A percentile compares a stretch with the other conserved stretches of the same genome.
phyloP scores from a whole-genome alignment of 768 basidiomycete genomes.

The Pulveroboletus sp. region DNA sequence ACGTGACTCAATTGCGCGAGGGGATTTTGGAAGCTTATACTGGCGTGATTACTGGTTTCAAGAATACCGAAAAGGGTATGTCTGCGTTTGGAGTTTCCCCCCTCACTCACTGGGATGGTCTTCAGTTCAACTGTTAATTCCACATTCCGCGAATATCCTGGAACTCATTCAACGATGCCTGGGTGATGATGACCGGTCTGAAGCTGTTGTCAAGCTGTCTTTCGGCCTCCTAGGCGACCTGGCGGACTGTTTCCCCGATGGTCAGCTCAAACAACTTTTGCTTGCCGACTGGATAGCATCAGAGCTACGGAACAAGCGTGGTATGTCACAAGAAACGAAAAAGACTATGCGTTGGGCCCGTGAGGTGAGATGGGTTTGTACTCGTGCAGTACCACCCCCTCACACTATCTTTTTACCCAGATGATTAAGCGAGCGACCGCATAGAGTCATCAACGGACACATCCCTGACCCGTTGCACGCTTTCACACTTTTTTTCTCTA shows the following conservation, averaged over 20 bases:
- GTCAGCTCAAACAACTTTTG: conserved; percentile 77
- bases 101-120: conserved; percentile 1
- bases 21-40: conserved; percentile 97
- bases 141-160: conserved; percentile 71
- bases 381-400: neutral
- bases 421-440: conserved; percentile 79
- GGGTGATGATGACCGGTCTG: conserved; percentile 80
- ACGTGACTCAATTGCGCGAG: conserved; percentile 85
- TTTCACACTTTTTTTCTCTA: conserved; percentile 31
- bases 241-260: conserved; percentile 80
- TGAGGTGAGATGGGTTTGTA: conserved; percentile 55
- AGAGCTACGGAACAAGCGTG: conserved; percentile 70
- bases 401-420: conserved; percentile 33
- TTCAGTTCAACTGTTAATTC: conserved; percentile 43
- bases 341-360: conserved; percentile 92
- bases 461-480: conserved; percentile 21
- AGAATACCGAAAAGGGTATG: conserved; percentile 75
- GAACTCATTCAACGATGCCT: conserved; percentile 79
- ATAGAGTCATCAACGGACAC: conserved; percentile 38
- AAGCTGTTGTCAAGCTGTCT: conserved; percentile 67
- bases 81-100: neutral
- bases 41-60: conserved; percentile 88
- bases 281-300: conserved; percentile 76
- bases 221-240: conserved; percentile 93
- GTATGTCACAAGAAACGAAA: conserved; percentile 76